phyloP scores from a whole-genome alignment of 768 basidiomycete genomes.

The Pulveroboletus sp. region DNA sequence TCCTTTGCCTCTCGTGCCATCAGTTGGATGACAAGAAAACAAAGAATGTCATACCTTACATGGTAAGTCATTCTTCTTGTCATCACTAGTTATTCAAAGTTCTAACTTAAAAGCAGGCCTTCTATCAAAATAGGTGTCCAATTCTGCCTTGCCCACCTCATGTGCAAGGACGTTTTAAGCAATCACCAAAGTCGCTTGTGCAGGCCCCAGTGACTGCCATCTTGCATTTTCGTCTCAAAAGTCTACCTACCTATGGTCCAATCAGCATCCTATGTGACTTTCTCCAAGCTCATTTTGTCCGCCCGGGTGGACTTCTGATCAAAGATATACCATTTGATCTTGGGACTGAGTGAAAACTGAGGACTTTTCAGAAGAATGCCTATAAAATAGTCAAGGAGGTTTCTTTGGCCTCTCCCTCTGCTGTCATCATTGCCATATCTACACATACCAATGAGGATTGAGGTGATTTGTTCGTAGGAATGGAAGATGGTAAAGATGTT shows the following conservation, averaged over 20 bases:
- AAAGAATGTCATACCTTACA: background rate
- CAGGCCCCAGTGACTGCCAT: background rate
- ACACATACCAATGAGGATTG: background rate
- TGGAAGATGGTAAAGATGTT: background rate
- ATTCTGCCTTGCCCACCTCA: background rate
- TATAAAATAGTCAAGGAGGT: background rate
- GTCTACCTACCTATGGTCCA: background rate
- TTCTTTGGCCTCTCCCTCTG: background rate
- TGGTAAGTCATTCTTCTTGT: background rate
- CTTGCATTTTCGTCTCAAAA: background rate
- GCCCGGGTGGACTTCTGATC: background rate
- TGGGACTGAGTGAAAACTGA: background rate
- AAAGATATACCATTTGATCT: background rate
- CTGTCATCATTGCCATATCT: background rate
- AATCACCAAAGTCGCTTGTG: background rate
- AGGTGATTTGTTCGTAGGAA: background rate
- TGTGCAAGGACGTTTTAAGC: background rate
- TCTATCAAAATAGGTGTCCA: background rate
- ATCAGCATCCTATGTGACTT: background rate
- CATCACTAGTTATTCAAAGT: too few species aligned
- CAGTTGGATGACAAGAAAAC: background rate
- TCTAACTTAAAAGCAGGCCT: too few species aligned
- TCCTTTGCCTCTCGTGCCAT: background rate
- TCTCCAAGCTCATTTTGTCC: background rate
- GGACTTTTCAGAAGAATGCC: background rate